Percentiles rank a stretch among this genome's conserved stretches.
phyloP scores from a whole-genome alignment of 129 eudicot species.

The Deinandra increscens region DNA sequence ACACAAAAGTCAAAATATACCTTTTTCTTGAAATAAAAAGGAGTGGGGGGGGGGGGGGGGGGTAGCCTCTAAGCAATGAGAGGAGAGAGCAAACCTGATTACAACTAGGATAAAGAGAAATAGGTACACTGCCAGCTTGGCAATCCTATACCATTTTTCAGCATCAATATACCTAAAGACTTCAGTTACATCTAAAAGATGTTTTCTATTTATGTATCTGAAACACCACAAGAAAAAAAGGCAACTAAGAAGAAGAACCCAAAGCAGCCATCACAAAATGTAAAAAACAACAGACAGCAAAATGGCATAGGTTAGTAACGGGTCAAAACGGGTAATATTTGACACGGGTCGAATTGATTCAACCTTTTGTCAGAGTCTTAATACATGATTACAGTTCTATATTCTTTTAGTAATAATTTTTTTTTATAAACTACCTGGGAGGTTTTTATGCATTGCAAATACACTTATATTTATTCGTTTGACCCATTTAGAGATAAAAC shows the following conservation, averaged over 20 bases:
- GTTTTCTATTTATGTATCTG: constrained; percentile 62
- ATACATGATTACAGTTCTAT: not conserved
- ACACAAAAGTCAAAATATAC: no score
- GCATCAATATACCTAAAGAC: constrained; percentile 47
- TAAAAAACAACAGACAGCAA: no score
- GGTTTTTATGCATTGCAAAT: not conserved
- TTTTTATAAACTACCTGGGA: no score
- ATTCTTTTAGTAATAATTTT: not conserved
- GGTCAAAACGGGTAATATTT: not conserved
- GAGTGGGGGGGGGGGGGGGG: not conserved
- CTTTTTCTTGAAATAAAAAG: no score
- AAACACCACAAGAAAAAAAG: constrained; percentile 19
- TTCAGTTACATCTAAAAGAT: no score
- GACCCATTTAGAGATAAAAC: no score
- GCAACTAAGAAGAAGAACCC: not conserved
- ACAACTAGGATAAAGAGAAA: constrained; percentile 58
- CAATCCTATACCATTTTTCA: constrained; percentile 64
- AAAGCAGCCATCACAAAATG: not conserved
- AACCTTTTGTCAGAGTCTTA: not conserved
- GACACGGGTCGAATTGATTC: not conserved
- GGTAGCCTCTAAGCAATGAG: no score
- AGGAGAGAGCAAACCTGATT: constrained; percentile 68
- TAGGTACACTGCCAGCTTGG: constrained; percentile 61
- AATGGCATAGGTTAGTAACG: not conserved
- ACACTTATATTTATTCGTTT: no score